Conservation (phyloP, 768 basidiomycete species). For the Boletus pseudo-olivaceus region DNA sequence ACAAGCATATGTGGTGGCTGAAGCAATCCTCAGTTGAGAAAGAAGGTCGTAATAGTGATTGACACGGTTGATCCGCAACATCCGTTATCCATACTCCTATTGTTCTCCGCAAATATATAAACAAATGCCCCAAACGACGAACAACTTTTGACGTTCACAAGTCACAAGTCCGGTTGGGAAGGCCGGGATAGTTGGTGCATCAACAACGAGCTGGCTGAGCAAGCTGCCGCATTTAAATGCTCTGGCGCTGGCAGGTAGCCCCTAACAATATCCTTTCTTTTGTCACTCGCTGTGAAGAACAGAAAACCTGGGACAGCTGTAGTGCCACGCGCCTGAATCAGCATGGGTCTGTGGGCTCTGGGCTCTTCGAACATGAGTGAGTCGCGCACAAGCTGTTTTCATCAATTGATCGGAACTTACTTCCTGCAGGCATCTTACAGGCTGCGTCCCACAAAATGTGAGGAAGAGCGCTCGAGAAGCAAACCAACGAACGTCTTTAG, state of each 20-base stretch:
- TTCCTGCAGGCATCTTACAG: background rate
- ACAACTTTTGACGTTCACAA: too few species aligned
- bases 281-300: background rate
- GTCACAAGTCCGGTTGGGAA: background rate
- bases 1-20: too few species aligned
- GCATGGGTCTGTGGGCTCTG: background rate
- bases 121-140: too few species aligned
- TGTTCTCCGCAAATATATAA: too few species aligned
- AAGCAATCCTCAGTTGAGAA: too few species aligned
- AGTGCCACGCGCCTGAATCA: background rate
- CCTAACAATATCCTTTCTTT: too few species aligned
- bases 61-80: too few species aligned
- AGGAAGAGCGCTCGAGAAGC: background rate
- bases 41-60: too few species aligned
- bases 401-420: background rate
- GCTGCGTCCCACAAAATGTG: background rate
- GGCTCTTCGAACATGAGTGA: background rate
- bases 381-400: background rate
- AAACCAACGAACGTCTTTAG: background rate
- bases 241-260: background rate
- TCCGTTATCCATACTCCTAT: too few species aligned
- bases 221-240: background rate
- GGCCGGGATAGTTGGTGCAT: background rate
- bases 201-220: background rate
- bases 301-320: background rate